Conservation (phyloP, 345 rosid genomes). For the Pistacia vera region DNA sequence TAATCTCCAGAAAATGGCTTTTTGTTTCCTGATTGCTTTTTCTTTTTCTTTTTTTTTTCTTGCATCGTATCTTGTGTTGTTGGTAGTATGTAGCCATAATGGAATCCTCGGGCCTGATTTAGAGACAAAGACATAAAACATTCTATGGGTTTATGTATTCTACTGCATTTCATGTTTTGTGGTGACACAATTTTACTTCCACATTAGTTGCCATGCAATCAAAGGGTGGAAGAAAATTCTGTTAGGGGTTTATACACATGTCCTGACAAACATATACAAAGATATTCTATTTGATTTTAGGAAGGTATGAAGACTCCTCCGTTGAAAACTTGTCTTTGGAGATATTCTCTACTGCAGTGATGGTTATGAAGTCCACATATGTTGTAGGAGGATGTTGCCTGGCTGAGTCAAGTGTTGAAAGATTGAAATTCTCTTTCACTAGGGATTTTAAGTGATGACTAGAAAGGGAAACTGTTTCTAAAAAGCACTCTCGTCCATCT, state of each 20-base stretch:
- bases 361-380: neutral
- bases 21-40: neutral
- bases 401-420: neutral
- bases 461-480: neutral
- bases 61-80: neutral
- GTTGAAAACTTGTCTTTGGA: neutral
- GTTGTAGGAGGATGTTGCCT: neutral
- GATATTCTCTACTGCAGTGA: neutral
- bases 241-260: neutral
- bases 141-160: neutral
- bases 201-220: neutral
- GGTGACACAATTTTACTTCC: neutral
- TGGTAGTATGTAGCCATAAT: neutral
- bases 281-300: neutral
- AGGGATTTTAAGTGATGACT: neutral
- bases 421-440: neutral
- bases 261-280: neutral
- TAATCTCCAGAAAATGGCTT: neutral
- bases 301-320: neutral
- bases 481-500: neutral
- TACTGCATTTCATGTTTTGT: neutral
- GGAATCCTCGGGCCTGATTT: neutral
- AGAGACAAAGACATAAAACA: too few species aligned
- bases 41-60: neutral
- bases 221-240: neutral